These are phyloP conservation scores for Kazachstania sp. DNA, from an alignment of 1,139 yeast species.

Conservation along the genomic window DNA sequence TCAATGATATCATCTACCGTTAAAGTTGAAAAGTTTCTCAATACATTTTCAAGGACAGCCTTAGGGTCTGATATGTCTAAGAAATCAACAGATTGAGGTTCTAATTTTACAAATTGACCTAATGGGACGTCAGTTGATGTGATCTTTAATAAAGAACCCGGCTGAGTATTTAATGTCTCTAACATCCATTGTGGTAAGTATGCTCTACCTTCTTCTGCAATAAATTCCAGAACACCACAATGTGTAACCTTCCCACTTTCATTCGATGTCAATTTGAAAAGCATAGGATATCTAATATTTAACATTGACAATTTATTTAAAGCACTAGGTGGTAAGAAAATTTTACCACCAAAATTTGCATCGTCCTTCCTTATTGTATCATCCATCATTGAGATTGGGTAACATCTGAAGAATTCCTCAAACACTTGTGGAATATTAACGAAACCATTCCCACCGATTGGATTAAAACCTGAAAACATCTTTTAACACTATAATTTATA, in stretches of 20 bases:
- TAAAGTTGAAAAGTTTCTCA: constrained; percentile 81
- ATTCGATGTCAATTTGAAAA: constrained; percentile 71
- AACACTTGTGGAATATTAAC: constrained; percentile 36
- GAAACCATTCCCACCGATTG: constrained; percentile 14
- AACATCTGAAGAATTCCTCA: constrained; percentile 85
- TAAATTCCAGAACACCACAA: constrained; percentile 92
- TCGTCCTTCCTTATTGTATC: constrained; percentile 68
- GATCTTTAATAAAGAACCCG: constrained; percentile 74
- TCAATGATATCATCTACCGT: constrained; percentile 82
- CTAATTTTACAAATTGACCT: constrained; percentile 84
- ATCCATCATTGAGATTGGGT: constrained; percentile 88
- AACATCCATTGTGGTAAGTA: constrained; percentile 98
- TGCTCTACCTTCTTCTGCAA: constrained; percentile 94
- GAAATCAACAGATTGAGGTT: constrained; percentile 91
- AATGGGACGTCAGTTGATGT: constrained; percentile 71
- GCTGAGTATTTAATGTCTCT: constrained; percentile 59
- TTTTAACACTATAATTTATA: neutral
- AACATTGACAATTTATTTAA: constrained; percentile 77
- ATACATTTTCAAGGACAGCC: constrained; percentile 88
- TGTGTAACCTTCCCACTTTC: constrained; percentile 55
- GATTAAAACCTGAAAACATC: constrained; percentile 15
- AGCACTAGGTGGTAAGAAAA: constrained; percentile 89
- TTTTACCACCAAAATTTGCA: constrained; percentile 94
- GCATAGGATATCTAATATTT: constrained; percentile 92
- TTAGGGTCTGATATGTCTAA: constrained; percentile 92